Evolutionary conservation across 257 asterid genomes (phyloP), one percentile per base, ranked within the genome.

Genomic region (Ocimum tenuiflorum): DNA sequence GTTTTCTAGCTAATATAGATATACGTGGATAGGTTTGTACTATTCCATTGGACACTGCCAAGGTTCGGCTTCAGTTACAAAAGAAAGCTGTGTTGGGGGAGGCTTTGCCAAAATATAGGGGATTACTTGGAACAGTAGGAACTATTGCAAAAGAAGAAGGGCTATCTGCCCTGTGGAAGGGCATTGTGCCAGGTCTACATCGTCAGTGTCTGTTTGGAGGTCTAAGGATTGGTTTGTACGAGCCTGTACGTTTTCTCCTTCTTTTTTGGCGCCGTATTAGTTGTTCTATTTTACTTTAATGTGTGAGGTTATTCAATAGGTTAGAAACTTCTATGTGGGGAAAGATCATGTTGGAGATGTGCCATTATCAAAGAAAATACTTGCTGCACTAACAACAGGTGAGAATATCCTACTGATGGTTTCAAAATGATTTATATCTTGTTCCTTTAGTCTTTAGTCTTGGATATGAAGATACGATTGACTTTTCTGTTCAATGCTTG

Each of bases 61-160:
- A 94, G 74, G 99, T 94, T 63, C 80, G 99, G 79, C 95, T 94
- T 64, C 99, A 94, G 83, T 79, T 94, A 63, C 97, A 94, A 80
- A 94, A 94, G 82, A 87, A 81, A 75, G 89, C 87, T 2, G 70
- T 81, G 13, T 91, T 78, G 24, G 97, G 95, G 51, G 94, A 90
- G 36, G 90, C 69, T 13, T 78, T 84, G 71, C 97, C 96, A 2
- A 94, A 90, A 65, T 94, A 94, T 65, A 85, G 79, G 81, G 99
- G 99, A 42, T 73, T 94, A 79, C 68, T 94, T 58, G 99, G 99
- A 54, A 94, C 99, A 0, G 97, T 94, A 52, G 96, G 95, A 43
- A 94, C 97, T 70, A 90, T 94, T 74, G 99, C 97, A 1, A 88
- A 81, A 67, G 99, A 94, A 80, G 99, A 94, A 82, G 99, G 99